phyloP scores from a whole-genome alignment of 2,329 filamentous ascomycete species.

The Rutstroemia sp. region DNA sequence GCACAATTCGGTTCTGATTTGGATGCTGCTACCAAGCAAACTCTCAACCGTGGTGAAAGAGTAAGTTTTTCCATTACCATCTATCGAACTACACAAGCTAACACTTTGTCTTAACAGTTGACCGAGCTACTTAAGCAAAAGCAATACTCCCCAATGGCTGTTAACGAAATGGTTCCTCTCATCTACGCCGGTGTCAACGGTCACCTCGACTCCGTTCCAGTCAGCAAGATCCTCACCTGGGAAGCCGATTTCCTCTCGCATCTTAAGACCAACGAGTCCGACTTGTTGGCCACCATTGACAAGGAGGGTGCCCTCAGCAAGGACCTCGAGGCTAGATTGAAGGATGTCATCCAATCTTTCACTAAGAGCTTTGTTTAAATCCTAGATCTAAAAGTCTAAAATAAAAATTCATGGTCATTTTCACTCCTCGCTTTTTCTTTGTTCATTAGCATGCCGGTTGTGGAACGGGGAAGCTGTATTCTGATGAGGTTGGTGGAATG shows the following conservation, averaged over 20 bases:
- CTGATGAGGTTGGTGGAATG: slow-evolving; percentile 9
- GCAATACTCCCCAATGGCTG: slow-evolving; percentile 97
- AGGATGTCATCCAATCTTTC: slow-evolving; percentile 70
- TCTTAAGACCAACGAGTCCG: slow-evolving; percentile 83
- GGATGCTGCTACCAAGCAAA: slow-evolving; percentile 98
- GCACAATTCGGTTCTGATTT: slow-evolving; percentile 99
- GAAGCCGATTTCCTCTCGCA: slow-evolving; percentile 90
- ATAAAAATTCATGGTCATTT: slow-evolving; percentile 8
- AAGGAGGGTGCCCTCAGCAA: slow-evolving; percentile 96
- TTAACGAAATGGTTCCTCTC: slow-evolving; percentile 99
- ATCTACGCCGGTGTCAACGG: slow-evolving; percentile 99
- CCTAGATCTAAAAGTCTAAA: slow-evolving; percentile 13
- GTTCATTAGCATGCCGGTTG: slow-evolving; percentile 22
- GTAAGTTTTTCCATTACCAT: slow-evolving; percentile 43
- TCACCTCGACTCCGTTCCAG: slow-evolving; percentile 80
- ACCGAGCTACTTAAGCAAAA: slow-evolving; percentile 99
- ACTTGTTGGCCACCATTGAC: slow-evolving; percentile 78
- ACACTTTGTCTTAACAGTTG: slow-evolving; percentile 41
- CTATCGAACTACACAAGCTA: slow-evolving; percentile 16
- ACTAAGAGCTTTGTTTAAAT: slow-evolving; percentile 77
- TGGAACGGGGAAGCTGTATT: slow-evolving; percentile 18
- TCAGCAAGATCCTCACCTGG: slow-evolving; percentile 86
- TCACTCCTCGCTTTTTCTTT: slow-evolving; percentile 23
- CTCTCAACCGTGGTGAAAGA: slow-evolving; percentile 95
- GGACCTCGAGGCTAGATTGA: slow-evolving; percentile 78